Base-by-base conservation (phyloP, 257 asterid genomes). In the Solanum raphanifolium region DNA sequence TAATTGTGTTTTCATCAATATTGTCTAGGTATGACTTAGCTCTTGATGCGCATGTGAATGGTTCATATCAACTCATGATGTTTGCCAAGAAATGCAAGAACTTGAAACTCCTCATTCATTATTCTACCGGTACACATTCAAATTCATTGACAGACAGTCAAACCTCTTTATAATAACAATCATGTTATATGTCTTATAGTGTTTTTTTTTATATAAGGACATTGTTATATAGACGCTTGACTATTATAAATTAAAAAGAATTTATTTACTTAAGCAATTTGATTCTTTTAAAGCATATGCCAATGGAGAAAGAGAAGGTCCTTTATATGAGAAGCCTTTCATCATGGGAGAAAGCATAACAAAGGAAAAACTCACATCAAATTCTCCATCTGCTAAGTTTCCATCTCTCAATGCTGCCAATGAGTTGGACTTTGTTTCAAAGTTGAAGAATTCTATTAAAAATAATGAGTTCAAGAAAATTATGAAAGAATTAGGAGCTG, bases 61-160 rank as follows among this genome's bases (percentile, higher is more conserved):
- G 95, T 86, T 0, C 82, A 73, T 36, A 35, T 3, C 83, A 36
- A 74, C 52, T 74, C 31, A 74, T 74, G 83, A 21, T 91, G 87
- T 92, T 91, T 87, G 94, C 93, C 46, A 90, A 91, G 90, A 86
- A 93, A 11, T 93, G 96, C 93, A 88, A 76, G 41, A 91, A 93
- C 66, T 88, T 92, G 65, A 85, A 90, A 74, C 92, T 93, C 46
- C 87, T 92, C 43, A 81, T 89, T 9, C 96, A 91, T 21, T 88
- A 91, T 20, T 92, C 83, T 0, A 72, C 8, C 2, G 79, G 79
- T 72, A 72, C 1, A 2, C 10, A 5, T 6, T 68, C 7, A 68
- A 68, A 27, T 55, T 48, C 3, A 48, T 4, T 4, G 6, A 13
- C 1, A 46, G 20, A 31, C 31, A 29, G 31, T 29, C 31, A 29